Evolutionary conservation across 2,329 filamentous ascomycete species (phyloP), one percentile per base, ranked within the genome.

Genomic region (Teratosphaeria destructans): DNA sequence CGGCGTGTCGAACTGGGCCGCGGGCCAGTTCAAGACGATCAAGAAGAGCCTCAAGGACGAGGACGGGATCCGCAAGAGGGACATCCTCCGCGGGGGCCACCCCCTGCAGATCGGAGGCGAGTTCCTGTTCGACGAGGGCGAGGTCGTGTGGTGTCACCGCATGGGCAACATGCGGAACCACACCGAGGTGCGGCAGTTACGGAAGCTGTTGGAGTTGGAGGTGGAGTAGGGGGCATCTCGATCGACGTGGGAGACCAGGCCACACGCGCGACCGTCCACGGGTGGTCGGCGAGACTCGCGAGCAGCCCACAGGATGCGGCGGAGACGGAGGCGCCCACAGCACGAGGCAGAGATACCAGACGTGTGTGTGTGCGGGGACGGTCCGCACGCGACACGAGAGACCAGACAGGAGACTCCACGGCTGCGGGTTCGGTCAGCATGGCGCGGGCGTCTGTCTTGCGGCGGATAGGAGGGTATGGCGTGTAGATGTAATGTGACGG

Each of bases 111-210:
- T 76, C 34, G 74, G 74, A 4, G 74, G 74, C 5, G 74, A 76
- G 57, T 75, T 76, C 53, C 54, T 76, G 63, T 74, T 76, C 58
- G 70, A 74, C 37, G 70, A 74, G n/a, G 74, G 72, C 1, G 64
- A 72, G 63, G 71, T 73, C 7, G 64, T 73, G 3, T 76, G 74
- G 74, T 75, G 74, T 59, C 72, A 76, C 66, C 71, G 74, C 12
- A 76, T 76, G 74, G 67, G 65, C 60, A 72, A 73, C 54, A 72
- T 68, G 55, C 64, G 74, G 29, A 68, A 70, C 39, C 74, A 76
- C 61, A 68, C 71, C 6, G 73, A 75, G 60, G 66, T 75, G 29
- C 57, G 58, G 37, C 66, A 70, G 26, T 60, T 76, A 52, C 64
- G 72, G 61, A 66, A 65, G 63, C 52, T 76, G 52, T 59, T 76